Evolutionary conservation across 78 protist genomes (phyloP).

Genomic region (Dictyostelium discoideum): DNA sequence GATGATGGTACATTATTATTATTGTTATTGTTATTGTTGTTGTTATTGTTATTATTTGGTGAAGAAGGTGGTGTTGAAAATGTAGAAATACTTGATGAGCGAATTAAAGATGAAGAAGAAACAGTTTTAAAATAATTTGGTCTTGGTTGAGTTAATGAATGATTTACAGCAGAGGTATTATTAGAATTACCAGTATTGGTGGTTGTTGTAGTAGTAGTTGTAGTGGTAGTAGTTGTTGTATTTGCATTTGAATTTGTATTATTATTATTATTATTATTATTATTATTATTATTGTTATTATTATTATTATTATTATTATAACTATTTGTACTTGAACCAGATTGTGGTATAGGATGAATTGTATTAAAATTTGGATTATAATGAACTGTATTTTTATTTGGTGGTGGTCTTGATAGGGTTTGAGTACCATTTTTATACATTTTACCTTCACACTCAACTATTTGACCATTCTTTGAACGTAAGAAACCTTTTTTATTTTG

Average conservation of each 20-base stretch:
- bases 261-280: background rate
- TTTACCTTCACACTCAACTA: background rate
- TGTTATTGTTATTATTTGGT: background rate
- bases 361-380: slow-evolving; percentile 7
- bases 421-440: background rate
- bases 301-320: background rate
- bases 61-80: slow-evolving; percentile 48
- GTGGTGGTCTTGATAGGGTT: slow-evolving; percentile 9
- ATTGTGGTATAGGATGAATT: background rate
- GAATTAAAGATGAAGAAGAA: slow-evolving; percentile 14
- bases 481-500: slow-evolving; percentile 61
- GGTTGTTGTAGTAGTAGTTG: background rate
- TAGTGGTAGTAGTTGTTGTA: background rate
- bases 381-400: background rate
- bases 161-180: slow-evolving; percentile 24
- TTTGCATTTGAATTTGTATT: background rate
- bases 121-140: slow-evolving; percentile 32
- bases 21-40: background rate
- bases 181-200: background rate
- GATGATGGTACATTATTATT: background rate
- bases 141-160: slow-evolving; percentile 69
- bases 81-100: slow-evolving; percentile 64
- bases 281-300: background rate
- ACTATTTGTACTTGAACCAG: background rate
- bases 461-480: slow-evolving; percentile 16